Evolutionary conservation across 495 filamentous ascomycete species (phyloP).

Genomic region (Hypoxylon rickii): DNA sequence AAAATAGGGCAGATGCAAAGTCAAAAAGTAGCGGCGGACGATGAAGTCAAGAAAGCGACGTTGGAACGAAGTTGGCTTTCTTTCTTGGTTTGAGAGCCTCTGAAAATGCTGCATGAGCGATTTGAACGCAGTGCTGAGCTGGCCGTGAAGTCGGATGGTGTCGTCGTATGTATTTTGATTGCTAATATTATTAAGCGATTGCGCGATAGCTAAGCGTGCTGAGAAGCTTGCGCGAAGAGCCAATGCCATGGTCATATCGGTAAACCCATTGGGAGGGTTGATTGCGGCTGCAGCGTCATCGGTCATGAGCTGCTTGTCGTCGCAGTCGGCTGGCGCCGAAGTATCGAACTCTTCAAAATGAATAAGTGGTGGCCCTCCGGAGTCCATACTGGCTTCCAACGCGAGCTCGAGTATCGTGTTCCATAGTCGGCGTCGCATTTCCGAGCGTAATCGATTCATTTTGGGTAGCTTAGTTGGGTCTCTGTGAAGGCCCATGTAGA

Average conservation of each 20-base stretch:
- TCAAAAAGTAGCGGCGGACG: slow-evolving; percentile 50
- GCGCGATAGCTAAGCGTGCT: slow-evolving; percentile 51
- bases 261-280: slow-evolving; percentile 45
- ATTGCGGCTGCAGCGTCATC: slow-evolving; percentile 25
- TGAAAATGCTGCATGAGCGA: slow-evolving; percentile 48
- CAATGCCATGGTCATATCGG: slow-evolving; percentile 50
- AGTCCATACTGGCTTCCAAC: slow-evolving; percentile 56
- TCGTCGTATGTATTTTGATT: slow-evolving; percentile 41
- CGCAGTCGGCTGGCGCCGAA: slow-evolving; percentile 52
- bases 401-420: slow-evolving; percentile 50
- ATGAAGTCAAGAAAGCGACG: slow-evolving; percentile 48
- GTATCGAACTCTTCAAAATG: slow-evolving; percentile 53
- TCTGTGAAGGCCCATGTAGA: slow-evolving; percentile 33
- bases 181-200: slow-evolving; percentile 52
- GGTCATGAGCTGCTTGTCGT: slow-evolving; percentile 45
- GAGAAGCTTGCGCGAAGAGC: slow-evolving; percentile 53
- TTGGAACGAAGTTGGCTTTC: slow-evolving; percentile 43
- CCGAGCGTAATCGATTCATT: slow-evolving; percentile 48
- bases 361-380: slow-evolving; percentile 58
- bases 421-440: slow-evolving; percentile 67
- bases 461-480: slow-evolving; percentile 29
- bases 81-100: slow-evolving; percentile 17
- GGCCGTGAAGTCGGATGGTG: slow-evolving; percentile 38
- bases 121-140: slow-evolving; percentile 45
- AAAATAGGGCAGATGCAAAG: slow-evolving; percentile 56